Percentiles rank a stretch among this genome's conserved stretches.
These are phyloP conservation scores for Oleoguttula mirabilis DNA, from an alignment of 495 filamentous ascomycete species.

Conservation along the genomic window DNA sequence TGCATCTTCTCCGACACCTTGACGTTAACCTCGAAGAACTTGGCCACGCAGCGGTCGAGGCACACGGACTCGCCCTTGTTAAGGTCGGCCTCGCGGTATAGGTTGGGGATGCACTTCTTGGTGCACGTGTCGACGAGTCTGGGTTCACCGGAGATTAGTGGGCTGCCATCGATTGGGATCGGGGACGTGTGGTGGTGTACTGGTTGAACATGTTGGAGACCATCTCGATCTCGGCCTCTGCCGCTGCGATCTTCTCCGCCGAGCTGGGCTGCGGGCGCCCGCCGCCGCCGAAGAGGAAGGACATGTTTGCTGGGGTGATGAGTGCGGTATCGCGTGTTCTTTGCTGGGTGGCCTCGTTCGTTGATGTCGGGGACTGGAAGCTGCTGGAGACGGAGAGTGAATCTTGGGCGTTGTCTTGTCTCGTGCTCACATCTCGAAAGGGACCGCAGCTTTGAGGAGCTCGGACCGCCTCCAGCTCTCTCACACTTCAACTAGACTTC, in stretches of 20 bases:
- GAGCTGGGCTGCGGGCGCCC: conserved; percentile 69
- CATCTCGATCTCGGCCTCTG: conserved; percentile 90
- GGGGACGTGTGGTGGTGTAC: conserved; percentile 36
- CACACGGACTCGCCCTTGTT: conserved; percentile 98
- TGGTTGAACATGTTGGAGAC: conserved; percentile 93
- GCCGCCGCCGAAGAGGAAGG: conserved; percentile 74
- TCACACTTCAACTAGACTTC: too few relatives aligned
- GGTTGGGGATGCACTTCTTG: conserved; percentile 77
- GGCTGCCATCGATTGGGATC: neutral
- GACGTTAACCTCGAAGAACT: conserved; percentile 95
- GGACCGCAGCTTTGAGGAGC: too few relatives aligned
- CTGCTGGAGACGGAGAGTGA: too few relatives aligned
- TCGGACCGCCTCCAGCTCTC: too few relatives aligned
- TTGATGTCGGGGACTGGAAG: too few relatives aligned
- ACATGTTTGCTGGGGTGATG: conserved; percentile 50
- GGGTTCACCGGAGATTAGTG: conserved; percentile 4
- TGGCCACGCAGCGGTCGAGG: conserved; percentile 87
- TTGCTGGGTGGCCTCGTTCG: too few relatives aligned
- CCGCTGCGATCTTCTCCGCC: conserved; percentile 87
- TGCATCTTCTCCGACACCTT: conserved; percentile 83
- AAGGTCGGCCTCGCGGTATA: conserved; percentile 88
- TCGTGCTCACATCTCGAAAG: too few relatives aligned
- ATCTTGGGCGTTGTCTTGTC: too few relatives aligned
- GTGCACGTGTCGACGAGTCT: conserved; percentile 81
- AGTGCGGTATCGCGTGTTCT: too few relatives aligned